These are phyloP conservation scores for Themeda triandra DNA, from an alignment of 176 grass and related monocot species.

Conservation along the genomic window DNA sequence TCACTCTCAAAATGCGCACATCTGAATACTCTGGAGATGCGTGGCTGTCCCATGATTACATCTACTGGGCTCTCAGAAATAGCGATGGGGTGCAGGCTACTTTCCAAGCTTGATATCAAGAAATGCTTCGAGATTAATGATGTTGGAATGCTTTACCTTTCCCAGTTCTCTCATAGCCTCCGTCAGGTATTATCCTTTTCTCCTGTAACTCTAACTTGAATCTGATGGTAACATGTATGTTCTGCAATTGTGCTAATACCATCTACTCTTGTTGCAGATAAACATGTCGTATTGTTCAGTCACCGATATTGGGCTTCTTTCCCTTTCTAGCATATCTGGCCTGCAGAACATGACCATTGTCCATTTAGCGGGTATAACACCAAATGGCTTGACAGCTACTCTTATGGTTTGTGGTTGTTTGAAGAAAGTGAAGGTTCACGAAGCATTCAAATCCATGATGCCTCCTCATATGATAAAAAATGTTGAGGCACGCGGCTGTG, in stretches of 20 bases:
- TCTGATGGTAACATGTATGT: background rate
- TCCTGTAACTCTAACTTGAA: background rate
- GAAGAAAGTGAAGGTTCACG: conserved; percentile 70
- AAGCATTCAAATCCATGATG: conserved; percentile 66
- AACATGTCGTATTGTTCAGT: conserved; percentile 87
- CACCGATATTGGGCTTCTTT: conserved; percentile 75
- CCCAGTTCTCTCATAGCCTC: conserved; percentile 59
- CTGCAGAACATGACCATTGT: conserved; percentile 78
- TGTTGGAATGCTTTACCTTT: conserved; percentile 67
- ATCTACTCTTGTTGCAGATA: conserved; percentile 49
- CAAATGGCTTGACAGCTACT: conserved; percentile 63
- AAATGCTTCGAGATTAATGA: conserved; percentile 75
- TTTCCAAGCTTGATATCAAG: conserved; percentile 78
- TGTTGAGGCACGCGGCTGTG: conserved; percentile 57
- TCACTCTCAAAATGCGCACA: conserved; percentile 61
- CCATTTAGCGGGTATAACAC: conserved; percentile 62
- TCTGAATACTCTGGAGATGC: conserved; percentile 69
- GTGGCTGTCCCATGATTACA: conserved; percentile 55
- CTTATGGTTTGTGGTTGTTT: conserved; percentile 68
- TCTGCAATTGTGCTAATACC: conserved; percentile 1
- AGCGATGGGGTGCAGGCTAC: conserved; percentile 51
- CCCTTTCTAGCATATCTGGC: conserved; percentile 73
- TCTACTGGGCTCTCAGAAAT: conserved; percentile 57
- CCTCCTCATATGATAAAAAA: conserved; percentile 53
- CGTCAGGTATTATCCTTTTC: conserved; percentile 44